phyloP scores from a whole-genome alignment of 305 asterid genomes.

The Fraxinus xanthoxyloides region DNA sequence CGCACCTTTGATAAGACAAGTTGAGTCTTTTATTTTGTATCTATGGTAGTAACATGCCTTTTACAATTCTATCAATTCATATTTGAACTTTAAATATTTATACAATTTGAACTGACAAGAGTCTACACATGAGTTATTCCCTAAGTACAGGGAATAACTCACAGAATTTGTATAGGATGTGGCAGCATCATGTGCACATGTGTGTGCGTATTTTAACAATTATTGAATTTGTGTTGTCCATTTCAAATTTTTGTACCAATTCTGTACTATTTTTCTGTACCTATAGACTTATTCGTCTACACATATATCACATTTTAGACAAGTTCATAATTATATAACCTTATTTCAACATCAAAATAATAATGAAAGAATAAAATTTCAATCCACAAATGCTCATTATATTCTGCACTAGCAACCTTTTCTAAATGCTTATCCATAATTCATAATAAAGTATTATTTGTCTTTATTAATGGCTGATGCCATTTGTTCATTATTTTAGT shows the following conservation, averaged over 20 bases:
- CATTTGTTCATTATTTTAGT: background rate
- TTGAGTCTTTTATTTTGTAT: background rate
- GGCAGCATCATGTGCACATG: too few relatives aligned
- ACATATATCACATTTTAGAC: background rate
- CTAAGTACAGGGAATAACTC: too few relatives aligned
- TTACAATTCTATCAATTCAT: background rate
- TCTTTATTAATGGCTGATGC: slow-evolving; percentile 11
- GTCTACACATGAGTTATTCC: background rate
- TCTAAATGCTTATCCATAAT: background rate
- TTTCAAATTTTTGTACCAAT: too few relatives aligned
- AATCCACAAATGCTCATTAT: background rate
- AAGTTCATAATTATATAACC: background rate
- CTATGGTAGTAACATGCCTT: background rate
- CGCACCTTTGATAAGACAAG: background rate
- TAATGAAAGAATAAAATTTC: background rate
- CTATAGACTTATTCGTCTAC: background rate
- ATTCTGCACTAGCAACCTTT: background rate
- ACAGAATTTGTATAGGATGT: too few relatives aligned
- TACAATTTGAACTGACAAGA: background rate
- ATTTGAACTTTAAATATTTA: too few relatives aligned
- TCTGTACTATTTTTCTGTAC: too few relatives aligned
- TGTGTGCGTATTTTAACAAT: too few relatives aligned
- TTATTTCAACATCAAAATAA: background rate
- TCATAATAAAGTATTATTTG: background rate
- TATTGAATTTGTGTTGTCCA: too few relatives aligned